Conservation (phyloP, 306 rosid genomes). For the barrel medic (Medicago truncatula) region MtrunA17r5.0-ANR NC_053045.1:42220501-42221000, state of each 20-base stretch:
- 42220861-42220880: constrained; percentile 99
- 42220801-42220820: constrained; percentile 88
- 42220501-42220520: constrained; percentile 23
- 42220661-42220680: constrained; percentile 40
- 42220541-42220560: constrained; percentile 23
- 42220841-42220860: constrained; percentile 96
- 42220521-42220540: constrained; percentile 14
- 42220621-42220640: constrained; percentile 91
- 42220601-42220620: constrained; percentile 66
- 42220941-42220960: constrained; percentile 44
- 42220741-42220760: constrained; percentile 59
- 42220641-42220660: constrained; percentile 44
- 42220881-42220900: constrained; percentile 74
- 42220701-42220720: constrained; percentile 28
- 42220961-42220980: constrained; percentile 21
- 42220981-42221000: constrained; percentile 23
- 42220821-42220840: constrained; percentile 95
- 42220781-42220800: constrained; percentile 90
- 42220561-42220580: constrained; percentile 37
- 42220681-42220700: constrained; percentile 21
- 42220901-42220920: constrained; percentile 59
- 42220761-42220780: constrained; percentile 90
- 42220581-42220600: constrained; percentile 73
- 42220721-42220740: constrained; percentile 32
- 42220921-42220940: constrained; percentile 52